Conservation (phyloP, 345 rosid genomes). For the Arabis hirsuta region DNA sequence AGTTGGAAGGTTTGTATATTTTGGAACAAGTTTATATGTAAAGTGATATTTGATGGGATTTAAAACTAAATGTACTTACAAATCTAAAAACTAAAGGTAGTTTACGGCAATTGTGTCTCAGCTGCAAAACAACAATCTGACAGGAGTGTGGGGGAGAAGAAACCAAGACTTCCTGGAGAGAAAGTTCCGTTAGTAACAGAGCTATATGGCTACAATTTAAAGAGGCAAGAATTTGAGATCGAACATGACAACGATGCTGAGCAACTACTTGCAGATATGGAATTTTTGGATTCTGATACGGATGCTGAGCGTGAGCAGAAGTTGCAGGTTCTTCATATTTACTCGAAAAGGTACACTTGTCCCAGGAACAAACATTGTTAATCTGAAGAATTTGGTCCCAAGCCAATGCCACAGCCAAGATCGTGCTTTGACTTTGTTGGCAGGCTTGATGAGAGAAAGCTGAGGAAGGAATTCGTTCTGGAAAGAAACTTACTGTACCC, state of each 20-base stretch:
- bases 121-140: slow-evolving; percentile 67
- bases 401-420: slow-evolving; percentile 27
- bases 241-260: slow-evolving; percentile 98
- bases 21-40: slow-evolving; percentile 5
- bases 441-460: slow-evolving; percentile 98
- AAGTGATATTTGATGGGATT: slow-evolving; percentile 16
- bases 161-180: slow-evolving; percentile 68
- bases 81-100: slow-evolving; percentile 1
- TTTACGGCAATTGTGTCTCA: slow-evolving; percentile 30
- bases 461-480: slow-evolving; percentile 84
- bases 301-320: slow-evolving; percentile 79
- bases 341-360: slow-evolving; percentile 69
- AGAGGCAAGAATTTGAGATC: slow-evolving; percentile 93
- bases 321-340: slow-evolving; percentile 77
- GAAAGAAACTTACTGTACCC: slow-evolving; percentile 83
- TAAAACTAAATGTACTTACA: slow-evolving; percentile 18
- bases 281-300: slow-evolving; percentile 76
- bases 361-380: slow-evolving; percentile 15
- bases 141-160: slow-evolving; percentile 91
- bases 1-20: slow-evolving; percentile 68
- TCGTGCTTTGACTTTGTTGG: slow-evolving; percentile 32
- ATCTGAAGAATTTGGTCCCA: not conserved
- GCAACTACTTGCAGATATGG: slow-evolving; percentile 93
- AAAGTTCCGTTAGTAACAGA: slow-evolving; percentile 76
- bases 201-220: slow-evolving; percentile 83